Evolutionary conservation across 345 rosid species (phyloP), one percentile per base, ranked within the genome.

Genomic region (Tarenaya hassleriana): DNA sequence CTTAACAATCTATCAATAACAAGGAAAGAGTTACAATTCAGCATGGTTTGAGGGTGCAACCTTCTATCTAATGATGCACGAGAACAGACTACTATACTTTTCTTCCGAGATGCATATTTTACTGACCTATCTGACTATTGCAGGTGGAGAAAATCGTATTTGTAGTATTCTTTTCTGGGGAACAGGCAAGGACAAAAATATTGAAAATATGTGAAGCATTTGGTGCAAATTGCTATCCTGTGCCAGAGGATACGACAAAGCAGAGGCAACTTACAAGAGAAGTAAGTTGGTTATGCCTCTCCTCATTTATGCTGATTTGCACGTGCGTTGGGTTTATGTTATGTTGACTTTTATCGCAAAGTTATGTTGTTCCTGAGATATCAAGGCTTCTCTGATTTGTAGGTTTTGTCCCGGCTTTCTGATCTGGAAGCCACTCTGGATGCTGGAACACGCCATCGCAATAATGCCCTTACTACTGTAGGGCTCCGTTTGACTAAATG

Each of bases 161-260:
- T 74, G 88, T 88, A 46, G 94, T 91, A 10, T 88, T 82, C 71
- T 88, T 87, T 79, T 91, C 96, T 4, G 98, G 98, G 63, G 98
- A 91, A 77, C 98, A 87, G 72, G 95, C 96, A 62, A 84, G 82
- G 64, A 71, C 68, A 27, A 91, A 91, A 72, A 82, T 84, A 67
- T 63, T 81, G 57, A 88, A 75, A 79, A 82, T 91, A 61, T 91
- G 98, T 52, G 95, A 87, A 77, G 96, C 98, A 45, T 91, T 91
- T 79, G 95, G 88, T 54, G 96, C 94, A 47, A 83, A 82, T 75
- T 87, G 94, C 71, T 91, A 82, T 78, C 90, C 95, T 70, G 88
- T 88, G 57, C 92, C 96, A 7, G 98, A 88, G 70, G 96, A 88
- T 71, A 64, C 73, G 35, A 74, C 77, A 27, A 91, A 91, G 72